Conservation (phyloP, 139 green algal species). For the Desmodesmus armatus region DNA sequence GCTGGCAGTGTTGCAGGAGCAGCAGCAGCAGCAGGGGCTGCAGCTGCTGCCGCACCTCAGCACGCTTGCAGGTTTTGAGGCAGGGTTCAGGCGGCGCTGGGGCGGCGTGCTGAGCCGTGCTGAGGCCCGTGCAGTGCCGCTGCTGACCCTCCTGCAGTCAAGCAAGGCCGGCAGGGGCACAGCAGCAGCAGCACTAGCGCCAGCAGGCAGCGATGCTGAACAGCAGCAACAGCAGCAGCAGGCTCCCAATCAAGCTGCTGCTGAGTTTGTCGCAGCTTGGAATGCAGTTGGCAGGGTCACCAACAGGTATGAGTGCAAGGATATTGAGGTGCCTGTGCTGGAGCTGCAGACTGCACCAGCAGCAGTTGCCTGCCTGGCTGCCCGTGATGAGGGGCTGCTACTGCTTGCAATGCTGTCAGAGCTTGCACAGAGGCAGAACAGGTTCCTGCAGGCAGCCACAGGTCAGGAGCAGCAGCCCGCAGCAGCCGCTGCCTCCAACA, state of each 20-base stretch:
- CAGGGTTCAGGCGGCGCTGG: not conserved
- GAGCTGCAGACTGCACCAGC: not conserved
- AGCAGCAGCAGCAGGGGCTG: slow-evolving; percentile 2
- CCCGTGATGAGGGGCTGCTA: not conserved
- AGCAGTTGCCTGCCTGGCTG: not conserved
- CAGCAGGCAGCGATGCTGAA: not conserved
- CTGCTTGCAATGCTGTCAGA: slow-evolving; percentile 4
- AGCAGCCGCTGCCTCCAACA: not conserved
- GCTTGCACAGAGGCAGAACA: not conserved
- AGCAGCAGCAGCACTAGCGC: not conserved
- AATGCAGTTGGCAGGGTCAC: not conserved
- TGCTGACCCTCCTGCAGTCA: not conserved
- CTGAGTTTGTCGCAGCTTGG: not conserved
- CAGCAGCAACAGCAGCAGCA: not conserved
- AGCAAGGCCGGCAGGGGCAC: not conserved
- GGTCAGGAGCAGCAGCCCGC: not conserved
- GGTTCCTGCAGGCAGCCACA: not conserved
- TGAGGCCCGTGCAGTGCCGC: not conserved
- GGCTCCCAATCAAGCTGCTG: not conserved
- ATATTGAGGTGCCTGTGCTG: slow-evolving; percentile 3
- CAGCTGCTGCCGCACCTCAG: slow-evolving; percentile 14
- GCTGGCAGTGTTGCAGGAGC: slow-evolving; percentile 2
- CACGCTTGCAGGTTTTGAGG: not conserved
- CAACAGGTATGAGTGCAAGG: slow-evolving; percentile 1
- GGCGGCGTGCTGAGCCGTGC: not conserved